A percentile compares a stretch with the other conserved stretches of the same genome.
phyloP scores from a whole-genome alignment of 441 rosid genomes.

The Gossypium trilobum region DNA sequence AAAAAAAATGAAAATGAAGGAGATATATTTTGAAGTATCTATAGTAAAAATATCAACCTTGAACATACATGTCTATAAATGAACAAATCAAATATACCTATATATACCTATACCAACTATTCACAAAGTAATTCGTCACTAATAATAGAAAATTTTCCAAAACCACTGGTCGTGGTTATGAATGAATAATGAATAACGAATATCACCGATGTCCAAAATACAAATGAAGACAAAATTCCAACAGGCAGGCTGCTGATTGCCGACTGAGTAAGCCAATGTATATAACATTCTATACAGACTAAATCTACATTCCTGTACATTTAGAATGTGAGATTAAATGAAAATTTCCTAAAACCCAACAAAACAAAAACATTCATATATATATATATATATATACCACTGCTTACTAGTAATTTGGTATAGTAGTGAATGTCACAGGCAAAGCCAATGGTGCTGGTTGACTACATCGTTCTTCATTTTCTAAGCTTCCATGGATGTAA shows the following conservation, averaged over 20 bases:
- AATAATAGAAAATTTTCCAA: background rate
- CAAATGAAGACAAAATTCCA: conserved; percentile 16
- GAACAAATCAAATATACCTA: no score
- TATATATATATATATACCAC: background rate
- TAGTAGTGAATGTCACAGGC: background rate
- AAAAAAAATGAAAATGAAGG: no score
- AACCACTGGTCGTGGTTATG: background rate
- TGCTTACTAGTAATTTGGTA: background rate
- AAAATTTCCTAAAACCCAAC: background rate
- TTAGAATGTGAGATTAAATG: conserved; percentile 7
- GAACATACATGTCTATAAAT: no score
- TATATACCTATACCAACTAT: no score
- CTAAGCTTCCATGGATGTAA: background rate
- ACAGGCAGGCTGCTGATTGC: background rate
- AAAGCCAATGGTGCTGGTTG: background rate
- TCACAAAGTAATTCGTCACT: background rate
- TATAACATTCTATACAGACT: conserved; percentile 18
- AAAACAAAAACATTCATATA: background rate
- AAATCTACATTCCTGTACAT: conserved; percentile 24
- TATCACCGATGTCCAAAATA: conserved; percentile 6
- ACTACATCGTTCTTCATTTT: background rate
- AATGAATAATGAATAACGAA: conserved; percentile 3
- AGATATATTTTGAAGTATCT: no score
- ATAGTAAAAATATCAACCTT: no score
- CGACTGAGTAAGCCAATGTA: background rate